A percentile compares a stretch with the other conserved stretches of the same genome.
Evolutionary conservation across 2,329 filamentous ascomycete species (phyloP).

Genomic region (Venturia pyrina): DNA sequence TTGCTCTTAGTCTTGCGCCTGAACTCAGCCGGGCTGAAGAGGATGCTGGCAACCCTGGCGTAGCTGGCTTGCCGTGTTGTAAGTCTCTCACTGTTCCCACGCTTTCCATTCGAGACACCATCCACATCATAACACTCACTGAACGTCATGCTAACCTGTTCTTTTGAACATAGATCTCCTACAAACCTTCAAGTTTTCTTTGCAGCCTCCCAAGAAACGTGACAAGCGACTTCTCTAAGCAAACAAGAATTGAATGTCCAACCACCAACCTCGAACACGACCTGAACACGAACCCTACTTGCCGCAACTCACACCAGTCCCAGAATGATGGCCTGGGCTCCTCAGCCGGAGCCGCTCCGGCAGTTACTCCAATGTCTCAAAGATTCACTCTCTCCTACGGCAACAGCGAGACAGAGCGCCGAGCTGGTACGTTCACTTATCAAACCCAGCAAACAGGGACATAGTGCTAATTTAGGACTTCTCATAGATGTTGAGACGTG

Average conservation of each 20-base stretch:
- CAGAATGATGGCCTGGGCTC: constrained; percentile 76
- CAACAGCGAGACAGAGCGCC: constrained; percentile 74
- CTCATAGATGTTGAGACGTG: constrained; percentile 78
- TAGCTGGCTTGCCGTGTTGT: background rate
- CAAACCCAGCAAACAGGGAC: background rate
- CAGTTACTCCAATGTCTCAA: constrained; percentile 83
- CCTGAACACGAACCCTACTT: background rate
- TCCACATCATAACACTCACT: background rate
- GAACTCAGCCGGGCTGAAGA: background rate
- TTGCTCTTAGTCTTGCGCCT: background rate
- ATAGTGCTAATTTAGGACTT: background rate
- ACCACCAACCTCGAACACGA: background rate
- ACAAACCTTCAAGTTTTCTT: background rate
- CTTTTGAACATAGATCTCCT: background rate
- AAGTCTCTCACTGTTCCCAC: background rate
- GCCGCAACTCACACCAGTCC: background rate
- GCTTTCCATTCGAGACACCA: background rate
- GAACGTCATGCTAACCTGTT: constrained; percentile 1
- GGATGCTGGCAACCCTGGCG: background rate
- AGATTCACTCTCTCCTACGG: constrained; percentile 83
- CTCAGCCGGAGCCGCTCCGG: constrained; percentile 72
- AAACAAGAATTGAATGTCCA: background rate
- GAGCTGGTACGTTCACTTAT: constrained; percentile 56
- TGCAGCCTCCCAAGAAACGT: background rate
- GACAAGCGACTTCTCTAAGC: background rate